These are phyloP conservation scores for Rhododendron griersonianum DNA, from an alignment of 148 eudicot species.

Conservation along the genomic window DNA sequence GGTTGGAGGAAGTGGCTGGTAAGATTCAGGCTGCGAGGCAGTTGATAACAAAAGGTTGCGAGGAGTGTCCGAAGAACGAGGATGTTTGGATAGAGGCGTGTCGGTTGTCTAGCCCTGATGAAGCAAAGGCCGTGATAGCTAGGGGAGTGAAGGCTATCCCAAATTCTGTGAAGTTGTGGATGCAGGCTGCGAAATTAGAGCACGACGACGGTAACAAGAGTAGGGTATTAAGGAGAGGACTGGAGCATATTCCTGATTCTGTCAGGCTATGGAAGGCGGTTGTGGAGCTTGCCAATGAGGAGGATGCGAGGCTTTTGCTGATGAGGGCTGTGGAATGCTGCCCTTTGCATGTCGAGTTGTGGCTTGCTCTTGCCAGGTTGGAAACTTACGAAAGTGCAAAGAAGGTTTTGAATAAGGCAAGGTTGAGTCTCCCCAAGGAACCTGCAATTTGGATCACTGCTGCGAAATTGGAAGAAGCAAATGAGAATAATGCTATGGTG, in stretches of 20 bases:
- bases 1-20: constrained; percentile 94
- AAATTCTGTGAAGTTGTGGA: constrained; percentile 89
- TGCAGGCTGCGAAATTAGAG: constrained; percentile 84
- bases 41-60: constrained; percentile 75
- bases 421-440: constrained; percentile 84
- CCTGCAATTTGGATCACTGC: constrained; percentile 96
- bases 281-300: constrained; percentile 92
- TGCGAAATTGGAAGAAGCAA: constrained; percentile 92
- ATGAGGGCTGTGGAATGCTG: constrained; percentile 94
- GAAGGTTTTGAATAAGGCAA: constrained; percentile 84
- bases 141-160: constrained; percentile 83
- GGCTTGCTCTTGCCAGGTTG: constrained; percentile 92
- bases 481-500: constrained; percentile 74
- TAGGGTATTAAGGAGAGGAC: constrained; percentile 85
- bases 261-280: constrained; percentile 96
- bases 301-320: constrained; percentile 71
- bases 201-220: constrained; percentile 72
- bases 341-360: constrained; percentile 84
- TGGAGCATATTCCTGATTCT: constrained; percentile 84
- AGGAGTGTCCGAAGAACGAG: constrained; percentile 90
- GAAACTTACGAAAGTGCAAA: constrained; percentile 89
- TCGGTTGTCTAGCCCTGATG: constrained; percentile 64
- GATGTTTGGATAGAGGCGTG: constrained; percentile 97
- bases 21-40: constrained; percentile 73
- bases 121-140: constrained; percentile 93